Conservation (phyloP, 2,329 filamentous ascomycete genomes). For the Botryotinia globosa region DNA sequence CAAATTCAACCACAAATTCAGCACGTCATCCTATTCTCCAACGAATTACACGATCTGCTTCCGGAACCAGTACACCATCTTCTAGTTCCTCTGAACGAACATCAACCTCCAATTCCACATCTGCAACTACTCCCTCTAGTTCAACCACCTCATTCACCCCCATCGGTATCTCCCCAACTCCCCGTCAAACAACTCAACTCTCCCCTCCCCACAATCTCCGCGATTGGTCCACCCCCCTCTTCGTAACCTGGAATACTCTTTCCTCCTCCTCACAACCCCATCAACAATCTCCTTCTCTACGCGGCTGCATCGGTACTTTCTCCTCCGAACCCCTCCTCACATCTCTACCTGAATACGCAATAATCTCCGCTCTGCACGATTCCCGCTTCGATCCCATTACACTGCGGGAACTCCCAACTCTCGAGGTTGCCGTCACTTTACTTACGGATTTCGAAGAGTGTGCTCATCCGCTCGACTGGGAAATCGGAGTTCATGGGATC, state of each 20-base stretch:
- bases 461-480: conserved; percentile 76
- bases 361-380: conserved; percentile 71
- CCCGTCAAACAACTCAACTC: conserved; percentile 29
- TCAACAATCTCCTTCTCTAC: conserved; percentile 51
- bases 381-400: conserved; percentile 39
- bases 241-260: conserved; percentile 83
- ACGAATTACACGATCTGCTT: conserved; percentile 23
- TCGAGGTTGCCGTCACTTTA: conserved; percentile 72
- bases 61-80: conserved; percentile 9
- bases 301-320: conserved; percentile 97
- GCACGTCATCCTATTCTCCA: conserved; percentile 26
- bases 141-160: conserved; percentile 40
- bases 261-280: conserved; percentile 41
- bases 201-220: conserved; percentile 34
- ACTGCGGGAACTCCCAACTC: conserved; percentile 48
- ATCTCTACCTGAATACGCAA: conserved; percentile 75
- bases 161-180: conserved; percentile 25
- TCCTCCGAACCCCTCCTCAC: conserved; percentile 69
- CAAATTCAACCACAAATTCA: neutral
- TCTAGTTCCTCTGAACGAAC: conserved; percentile 14
- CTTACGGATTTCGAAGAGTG: conserved; percentile 82
- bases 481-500: conserved; percentile 79
- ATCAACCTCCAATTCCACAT: conserved; percentile 34
- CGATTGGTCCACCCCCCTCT: conserved; percentile 64
- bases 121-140: conserved; percentile 45